Evolutionary conservation across 2,329 filamentous ascomycete genomes (phyloP), one percentile per base, ranked within the genome.

Genomic region (Stachybotrys chartarum): DNA sequence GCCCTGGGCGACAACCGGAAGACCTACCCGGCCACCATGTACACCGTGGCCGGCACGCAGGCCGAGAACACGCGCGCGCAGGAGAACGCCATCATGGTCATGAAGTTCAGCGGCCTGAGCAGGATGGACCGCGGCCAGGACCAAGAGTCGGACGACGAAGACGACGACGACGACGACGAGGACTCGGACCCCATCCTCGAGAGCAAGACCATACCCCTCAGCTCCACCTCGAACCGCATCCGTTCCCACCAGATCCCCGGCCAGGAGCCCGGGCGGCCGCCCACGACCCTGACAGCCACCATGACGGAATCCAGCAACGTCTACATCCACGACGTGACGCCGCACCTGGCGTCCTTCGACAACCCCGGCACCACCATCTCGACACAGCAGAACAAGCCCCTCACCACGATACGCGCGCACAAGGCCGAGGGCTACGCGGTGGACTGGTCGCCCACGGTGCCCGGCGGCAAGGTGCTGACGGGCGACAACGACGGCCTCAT

Each of bases 11-110:
- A 96, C 68, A 86, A 91, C 72, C 87, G 94, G 67, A 95, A 87
- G 71, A 86, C 87, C n/a, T 99, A 95, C 73, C 94, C 94, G 30
- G 91, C 91, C 52, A 97, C 93, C 57, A 87, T 97, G 75, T 99
- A 97, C 75, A 88, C 92, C 11, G 92, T 97, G 35, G 87, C 91
- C 17, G 94, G 94, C 57, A 99, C 94, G 12, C 94, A 99, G 76
- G 94, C 94, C 45, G 92, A 93, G 64, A 78, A 75, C 56, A 78
- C 79, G 51, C 82, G 85, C 62, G 80, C 87, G 52, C 87, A 85
- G 70, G 94, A 99, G 67, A 99, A 99, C 72, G 86, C 95, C 73
- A 78, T 99, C 66, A 87, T 97, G 84, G 86, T 97, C 45, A 90
- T 97, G 83, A 97, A 97, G 76, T 86, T 99, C 70, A 96, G 91